A percentile compares a stretch with the other conserved stretches of the same genome.
Conservation (phyloP, 352 stramenopile genomes). For the Saprolegnia parasitica region DNA sequence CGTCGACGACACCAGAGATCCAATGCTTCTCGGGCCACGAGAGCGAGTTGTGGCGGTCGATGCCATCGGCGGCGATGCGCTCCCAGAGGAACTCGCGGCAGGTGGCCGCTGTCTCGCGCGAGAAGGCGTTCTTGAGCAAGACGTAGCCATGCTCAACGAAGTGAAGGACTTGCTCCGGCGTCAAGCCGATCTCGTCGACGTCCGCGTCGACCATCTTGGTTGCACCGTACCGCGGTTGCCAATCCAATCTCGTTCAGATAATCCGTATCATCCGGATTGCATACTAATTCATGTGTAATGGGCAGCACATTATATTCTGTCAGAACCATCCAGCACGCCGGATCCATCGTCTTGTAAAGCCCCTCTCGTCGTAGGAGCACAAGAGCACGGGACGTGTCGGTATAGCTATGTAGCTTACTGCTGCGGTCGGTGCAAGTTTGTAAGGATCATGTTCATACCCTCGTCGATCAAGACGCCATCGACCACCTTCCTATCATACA, state of each 20-base stretch:
- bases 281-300: neutral
- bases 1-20: constrained; percentile 35
- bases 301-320: no score
- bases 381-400: no score
- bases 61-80: constrained; percentile 37
- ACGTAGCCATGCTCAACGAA: constrained; percentile 74
- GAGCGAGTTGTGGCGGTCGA: constrained; percentile 36
- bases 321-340: no score
- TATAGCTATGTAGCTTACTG: no score
- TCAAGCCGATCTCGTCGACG: constrained; percentile 29
- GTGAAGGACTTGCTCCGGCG: constrained; percentile 34
- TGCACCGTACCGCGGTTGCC: neutral
- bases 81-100: constrained; percentile 49
- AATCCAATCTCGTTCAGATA: no score
- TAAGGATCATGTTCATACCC: no score
- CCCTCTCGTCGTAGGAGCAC: no score
- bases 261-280: no score
- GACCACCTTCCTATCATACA: no score
- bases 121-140: constrained; percentile 51
- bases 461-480: no score
- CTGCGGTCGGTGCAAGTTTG: no score
- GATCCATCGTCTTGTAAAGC: no score
- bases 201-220: neutral
- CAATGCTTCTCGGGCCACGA: constrained; percentile 59
- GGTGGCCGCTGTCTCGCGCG: constrained; percentile 37